Base-by-base conservation (phyloP, 176 grass and related monocot species). In the Themeda triandra region DNA sequence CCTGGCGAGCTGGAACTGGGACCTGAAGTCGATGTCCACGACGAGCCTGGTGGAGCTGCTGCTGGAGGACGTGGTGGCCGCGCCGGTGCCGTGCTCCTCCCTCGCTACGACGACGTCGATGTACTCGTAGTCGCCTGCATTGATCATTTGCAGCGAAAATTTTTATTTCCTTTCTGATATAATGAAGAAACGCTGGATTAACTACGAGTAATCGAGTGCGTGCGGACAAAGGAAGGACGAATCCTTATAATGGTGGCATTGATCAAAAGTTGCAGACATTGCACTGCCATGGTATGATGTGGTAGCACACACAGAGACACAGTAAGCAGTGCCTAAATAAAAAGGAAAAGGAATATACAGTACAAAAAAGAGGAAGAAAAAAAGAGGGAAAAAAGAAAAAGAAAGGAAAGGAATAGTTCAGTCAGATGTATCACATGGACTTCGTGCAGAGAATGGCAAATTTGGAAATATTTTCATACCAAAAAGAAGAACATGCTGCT, bases 121-220 rank as follows among this genome's bases (percentile, higher is more conserved):
- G 87, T 87, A 94, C 78, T 94, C 90, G 71, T 94, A 83, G 1
- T 90, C 87, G 35, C 92, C 92, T 94, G 90, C 84, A 63, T 36
- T 66, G 40, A 64, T 75, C 56, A 75, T 73, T 40, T 7, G 54
- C 36, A 10, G 63, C 19, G 29, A 10, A 39, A 14, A 28, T 54
- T 51, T 37, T 39, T 18, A 37, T 6, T 54, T 54, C 19, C 19
- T 54, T 54, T 54, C 51, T 4, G 54, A 23, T n/a, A n/a, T 25
- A 21, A 71, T 37, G 12, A n/a, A n/a, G n/a, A n/a, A n/a, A 39
- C 39, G 32, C 11, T 78, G 18, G 25, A 27, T 17, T 37, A 74
- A 28, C 10, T 54, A 54, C 21, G 4, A 76, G 13, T 36, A 59
- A 58, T 75, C 44, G 46, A 54, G 29, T 23, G 29, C 73, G 2